Percentiles rank a stretch among this genome's conserved stretches.
These are phyloP conservation scores for Alternaria postmessia DNA, from an alignment of 2,329 filamentous ascomycete genomes.

Conservation along the genomic window DNA sequence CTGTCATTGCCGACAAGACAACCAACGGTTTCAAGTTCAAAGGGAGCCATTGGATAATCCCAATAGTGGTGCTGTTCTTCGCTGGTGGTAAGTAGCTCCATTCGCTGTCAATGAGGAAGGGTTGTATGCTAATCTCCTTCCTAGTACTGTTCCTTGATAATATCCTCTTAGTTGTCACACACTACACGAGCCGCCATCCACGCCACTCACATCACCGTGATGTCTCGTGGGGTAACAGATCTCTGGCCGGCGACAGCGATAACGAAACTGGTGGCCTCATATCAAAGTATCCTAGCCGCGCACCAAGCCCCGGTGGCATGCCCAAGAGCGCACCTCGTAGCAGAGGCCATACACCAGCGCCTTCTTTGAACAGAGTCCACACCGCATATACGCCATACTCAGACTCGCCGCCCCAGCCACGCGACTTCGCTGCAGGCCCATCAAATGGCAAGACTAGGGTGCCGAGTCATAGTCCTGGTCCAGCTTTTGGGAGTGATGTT, in stretches of 20 bases:
- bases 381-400: slow-evolving; percentile 14
- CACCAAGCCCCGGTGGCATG: background rate
- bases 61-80: slow-evolving; percentile 33
- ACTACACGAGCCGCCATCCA: slow-evolving; percentile 13
- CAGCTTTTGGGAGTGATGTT: background rate
- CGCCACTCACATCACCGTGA: slow-evolving; percentile 17
- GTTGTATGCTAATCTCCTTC: background rate
- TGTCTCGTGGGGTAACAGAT: slow-evolving; percentile 16
- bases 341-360: background rate
- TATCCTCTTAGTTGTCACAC: slow-evolving; percentile 19
- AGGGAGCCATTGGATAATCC: slow-evolving; percentile 32
- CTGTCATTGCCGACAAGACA: slow-evolving; percentile 28
- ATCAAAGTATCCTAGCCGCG: slow-evolving; percentile 8
- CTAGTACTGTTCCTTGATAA: slow-evolving; percentile 29
- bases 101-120: background rate
- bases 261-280: slow-evolving; percentile 9
- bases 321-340: slow-evolving; percentile 1
- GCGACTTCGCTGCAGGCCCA: background rate
- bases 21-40: slow-evolving; percentile 33
- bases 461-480: background rate
- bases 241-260: slow-evolving; percentile 5
- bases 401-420: slow-evolving; percentile 7
- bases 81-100: slow-evolving; percentile 15
- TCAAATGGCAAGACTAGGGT: background rate
- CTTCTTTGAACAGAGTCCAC: slow-evolving; percentile 7